Evolutionary conservation across 148 eudicot genomes (phyloP).

Genomic region (Oxyria digyna): DNA sequence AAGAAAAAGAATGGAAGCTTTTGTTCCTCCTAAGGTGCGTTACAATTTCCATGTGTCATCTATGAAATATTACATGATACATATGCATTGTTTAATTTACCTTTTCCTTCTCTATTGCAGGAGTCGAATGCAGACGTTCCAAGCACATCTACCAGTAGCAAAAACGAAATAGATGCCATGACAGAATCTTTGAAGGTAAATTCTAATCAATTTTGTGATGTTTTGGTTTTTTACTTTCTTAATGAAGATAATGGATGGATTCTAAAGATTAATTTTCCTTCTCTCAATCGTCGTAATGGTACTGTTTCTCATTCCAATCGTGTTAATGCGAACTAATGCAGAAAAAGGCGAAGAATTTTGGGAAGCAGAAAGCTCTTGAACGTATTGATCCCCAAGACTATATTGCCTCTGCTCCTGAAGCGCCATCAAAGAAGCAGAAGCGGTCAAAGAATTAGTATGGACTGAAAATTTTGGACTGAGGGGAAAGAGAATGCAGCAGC

Average conservation of each 20-base stretch:
- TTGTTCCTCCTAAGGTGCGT: slow-evolving; percentile 71
- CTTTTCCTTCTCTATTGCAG: slow-evolving; percentile 19
- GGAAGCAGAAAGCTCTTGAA: slow-evolving; percentile 33
- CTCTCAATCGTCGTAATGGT: not conserved
- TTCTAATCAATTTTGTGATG: not conserved
- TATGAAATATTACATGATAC: not conserved
- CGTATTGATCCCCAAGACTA: slow-evolving; percentile 41
- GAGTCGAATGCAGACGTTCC: slow-evolving; percentile 30
- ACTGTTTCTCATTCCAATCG: not conserved
- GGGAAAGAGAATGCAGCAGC: too few species aligned
- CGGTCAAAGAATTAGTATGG: too few species aligned
- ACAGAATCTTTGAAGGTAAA: slow-evolving; percentile 71
- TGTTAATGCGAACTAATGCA: slow-evolving; percentile 18
- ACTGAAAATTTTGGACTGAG: too few species aligned
- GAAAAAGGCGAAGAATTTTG: slow-evolving; percentile 62
- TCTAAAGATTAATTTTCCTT: not conserved
- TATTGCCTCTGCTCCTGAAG: slow-evolving; percentile 26
- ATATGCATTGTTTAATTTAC: not conserved
- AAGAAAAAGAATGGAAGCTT: slow-evolving; percentile 61
- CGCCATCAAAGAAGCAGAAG: slow-evolving; percentile 44
- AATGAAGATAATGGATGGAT: not conserved
- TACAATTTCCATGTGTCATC: not conserved
- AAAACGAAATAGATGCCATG: slow-evolving; percentile 36
- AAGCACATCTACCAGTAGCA: slow-evolving; percentile 16
- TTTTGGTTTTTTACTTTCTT: not conserved